Base-by-base conservation (phyloP, 1,139 yeast species). In the Kazachstania sp. region DNA sequence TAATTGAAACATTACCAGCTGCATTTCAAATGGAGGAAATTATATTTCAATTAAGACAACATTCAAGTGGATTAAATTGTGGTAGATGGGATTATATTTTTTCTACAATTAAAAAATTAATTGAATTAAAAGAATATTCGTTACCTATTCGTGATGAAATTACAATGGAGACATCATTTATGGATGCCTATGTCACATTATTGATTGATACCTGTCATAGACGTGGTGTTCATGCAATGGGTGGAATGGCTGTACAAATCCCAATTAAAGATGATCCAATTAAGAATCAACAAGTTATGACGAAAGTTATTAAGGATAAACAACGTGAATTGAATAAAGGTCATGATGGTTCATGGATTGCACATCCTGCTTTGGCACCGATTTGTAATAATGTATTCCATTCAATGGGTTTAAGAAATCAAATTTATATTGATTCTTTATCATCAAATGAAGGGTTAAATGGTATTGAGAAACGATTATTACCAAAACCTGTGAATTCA, bases 291-390 rank as follows among this genome's bases (percentile, higher is more conserved):
- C 69, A 70, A 48, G 87, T 86, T 7, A 72, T 82, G 74, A 76
- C 74, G 45, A 81, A 81, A 56, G 88, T 83, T 45, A 74, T 77
- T 53, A 76, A 73, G 59, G 90, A 83, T 63, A 83, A 83, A 65
- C 72, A 79, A 58, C 73, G 92, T 61, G 94, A 84, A 67, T 82
- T 83, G 43, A 68, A 72, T 43, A 82, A 83, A 50, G 92, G 92
- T 45, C 86, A 86, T 67, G 92, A 84, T 69, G 87, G 92, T 43
- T 82, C 90, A 52, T 84, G 94, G 94, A 85, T 84, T 63, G 92
- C 92, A 18, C 92, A 84, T 64, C 94, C 94, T 6, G 90, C 87
- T 32, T 72, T 84, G 63, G 86, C 84, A 37, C 77, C 83, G n/a
- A 80, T 83, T 54, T 87, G 86, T 47, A 75, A 81, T 61, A 74